Conservation (phyloP, 2,329 filamentous ascomycete species). For the Diaporthe humulicola region DNA sequence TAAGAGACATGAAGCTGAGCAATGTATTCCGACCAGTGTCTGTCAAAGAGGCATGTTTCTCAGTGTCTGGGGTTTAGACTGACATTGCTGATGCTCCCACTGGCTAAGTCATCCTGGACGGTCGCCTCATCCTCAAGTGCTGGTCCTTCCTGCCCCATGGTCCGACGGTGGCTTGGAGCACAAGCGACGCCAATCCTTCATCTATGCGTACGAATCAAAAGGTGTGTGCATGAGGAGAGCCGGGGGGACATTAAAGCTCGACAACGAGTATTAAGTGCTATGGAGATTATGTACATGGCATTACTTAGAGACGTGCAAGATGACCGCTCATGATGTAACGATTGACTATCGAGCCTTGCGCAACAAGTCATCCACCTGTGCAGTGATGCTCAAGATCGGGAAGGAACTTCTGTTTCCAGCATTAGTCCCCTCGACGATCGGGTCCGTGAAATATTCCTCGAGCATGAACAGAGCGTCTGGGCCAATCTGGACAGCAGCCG, state of each 20-base stretch:
- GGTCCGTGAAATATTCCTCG: constrained; percentile 45
- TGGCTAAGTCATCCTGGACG: not conserved
- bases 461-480: constrained; percentile 45
- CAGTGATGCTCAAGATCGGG: constrained; percentile 49
- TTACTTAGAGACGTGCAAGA: not conserved
- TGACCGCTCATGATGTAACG: not conserved
- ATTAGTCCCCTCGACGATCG: constrained; percentile 45
- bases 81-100: not conserved
- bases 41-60: not conserved
- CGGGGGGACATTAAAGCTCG: not conserved
- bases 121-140: not conserved
- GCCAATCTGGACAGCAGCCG: constrained; percentile 46
- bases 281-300: not conserved
- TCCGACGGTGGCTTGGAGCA: no score
- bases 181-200: no score
- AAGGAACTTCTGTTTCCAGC: constrained; percentile 48
- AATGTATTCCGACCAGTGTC: not conserved
- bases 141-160: not conserved
- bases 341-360: constrained; percentile 11
- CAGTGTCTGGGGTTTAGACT: not conserved
- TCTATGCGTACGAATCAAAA: no score
- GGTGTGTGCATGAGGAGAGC: not conserved
- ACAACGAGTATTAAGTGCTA: not conserved
- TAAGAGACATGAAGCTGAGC: not conserved
- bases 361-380: constrained; percentile 44